phyloP scores from a whole-genome alignment of 2,329 filamentous ascomycete species.

The Eutypa lata region DNA sequence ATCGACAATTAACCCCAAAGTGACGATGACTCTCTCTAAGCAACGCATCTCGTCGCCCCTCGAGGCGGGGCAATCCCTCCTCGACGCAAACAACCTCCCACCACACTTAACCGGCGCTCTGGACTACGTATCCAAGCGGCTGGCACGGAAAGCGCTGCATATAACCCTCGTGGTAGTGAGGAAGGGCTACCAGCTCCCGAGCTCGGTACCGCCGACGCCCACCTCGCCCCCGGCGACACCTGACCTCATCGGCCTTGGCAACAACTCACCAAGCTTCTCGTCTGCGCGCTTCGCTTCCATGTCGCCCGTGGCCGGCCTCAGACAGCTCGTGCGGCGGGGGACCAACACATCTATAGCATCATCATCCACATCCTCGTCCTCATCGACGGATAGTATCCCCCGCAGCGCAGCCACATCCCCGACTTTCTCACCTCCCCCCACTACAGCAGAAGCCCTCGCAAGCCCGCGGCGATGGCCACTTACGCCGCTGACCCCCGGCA shows the following conservation, averaged over 20 bases:
- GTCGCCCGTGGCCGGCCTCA: conserved; percentile 30
- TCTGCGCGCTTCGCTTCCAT: conserved; percentile 26
- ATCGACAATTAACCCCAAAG: no score
- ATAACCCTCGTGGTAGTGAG: conserved; percentile 57
- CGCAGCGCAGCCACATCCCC: conserved; percentile 12
- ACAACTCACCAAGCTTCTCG: conserved; percentile 25
- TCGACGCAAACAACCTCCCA: conserved; percentile 57
- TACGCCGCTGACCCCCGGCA: conserved; percentile 39
- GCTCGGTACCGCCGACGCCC: conserved; percentile 29
- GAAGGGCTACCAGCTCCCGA: conserved; percentile 53
- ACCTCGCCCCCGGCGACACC: conserved; percentile 26
- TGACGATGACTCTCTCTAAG: conserved; percentile 43
- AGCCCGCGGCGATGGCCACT: conserved; percentile 27
- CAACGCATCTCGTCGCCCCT: conserved; percentile 59
- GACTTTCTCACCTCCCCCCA: conserved; percentile 17
- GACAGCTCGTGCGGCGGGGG: conserved; percentile 37
- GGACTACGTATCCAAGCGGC: conserved; percentile 54
- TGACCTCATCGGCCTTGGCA: conserved; percentile 13
- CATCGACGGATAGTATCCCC: conserved; percentile 6
- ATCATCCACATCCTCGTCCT: conserved; percentile 20
- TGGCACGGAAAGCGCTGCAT: conserved; percentile 53
- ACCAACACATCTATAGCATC: conserved; percentile 31
- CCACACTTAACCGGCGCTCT: conserved; percentile 52
- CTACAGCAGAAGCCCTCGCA: conserved; percentile 9
- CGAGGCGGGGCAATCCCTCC: conserved; percentile 59